A percentile compares a stretch with the other conserved stretches of the same genome.
Conservation (phyloP, 495 filamentous ascomycete species). For the Articulospora tetracladia region DNA sequence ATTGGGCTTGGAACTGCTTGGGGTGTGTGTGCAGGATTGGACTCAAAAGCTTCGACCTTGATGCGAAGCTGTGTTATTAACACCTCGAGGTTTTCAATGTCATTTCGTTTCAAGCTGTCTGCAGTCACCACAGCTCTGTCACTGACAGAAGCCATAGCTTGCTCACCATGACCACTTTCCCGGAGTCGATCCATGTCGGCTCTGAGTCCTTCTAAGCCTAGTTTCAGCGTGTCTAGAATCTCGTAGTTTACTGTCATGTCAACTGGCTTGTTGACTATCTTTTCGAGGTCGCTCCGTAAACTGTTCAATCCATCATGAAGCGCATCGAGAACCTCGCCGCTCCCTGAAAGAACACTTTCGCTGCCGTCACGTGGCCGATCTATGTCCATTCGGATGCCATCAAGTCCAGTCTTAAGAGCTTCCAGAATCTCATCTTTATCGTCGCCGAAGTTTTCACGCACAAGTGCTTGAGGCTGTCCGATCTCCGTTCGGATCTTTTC, state of each 20-base stretch:
- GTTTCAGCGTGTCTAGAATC: conserved; percentile 80
- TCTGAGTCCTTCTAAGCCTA: conserved; percentile 67
- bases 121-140: conserved; percentile 35
- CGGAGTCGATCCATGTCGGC: conserved; percentile 76
- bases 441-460: conserved; percentile 47
- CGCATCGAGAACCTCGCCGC: conserved; percentile 74
- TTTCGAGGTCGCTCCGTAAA: conserved; percentile 71
- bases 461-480: conserved; percentile 52
- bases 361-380: conserved; percentile 43
- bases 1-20: conserved; percentile 30
- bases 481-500: conserved; percentile 65
- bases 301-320: conserved; percentile 77
- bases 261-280: conserved; percentile 69
- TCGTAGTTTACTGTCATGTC: conserved; percentile 80
- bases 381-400: conserved; percentile 64
- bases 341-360: conserved; percentile 56
- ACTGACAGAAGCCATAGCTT: conserved; percentile 50
- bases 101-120: conserved; percentile 53
- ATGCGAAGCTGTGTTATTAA: conserved; percentile 76
- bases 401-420: conserved; percentile 65
- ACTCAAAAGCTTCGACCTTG: conserved; percentile 79
- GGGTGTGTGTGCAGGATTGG: conserved; percentile 40
- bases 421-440: conserved; percentile 61
- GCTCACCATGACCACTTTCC: conserved; percentile 44
- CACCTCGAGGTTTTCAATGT: conserved; percentile 78